Base-by-base conservation (phyloP, 2,329 filamentous ascomycete species). In the Dothideomycetes sp. region DNA sequence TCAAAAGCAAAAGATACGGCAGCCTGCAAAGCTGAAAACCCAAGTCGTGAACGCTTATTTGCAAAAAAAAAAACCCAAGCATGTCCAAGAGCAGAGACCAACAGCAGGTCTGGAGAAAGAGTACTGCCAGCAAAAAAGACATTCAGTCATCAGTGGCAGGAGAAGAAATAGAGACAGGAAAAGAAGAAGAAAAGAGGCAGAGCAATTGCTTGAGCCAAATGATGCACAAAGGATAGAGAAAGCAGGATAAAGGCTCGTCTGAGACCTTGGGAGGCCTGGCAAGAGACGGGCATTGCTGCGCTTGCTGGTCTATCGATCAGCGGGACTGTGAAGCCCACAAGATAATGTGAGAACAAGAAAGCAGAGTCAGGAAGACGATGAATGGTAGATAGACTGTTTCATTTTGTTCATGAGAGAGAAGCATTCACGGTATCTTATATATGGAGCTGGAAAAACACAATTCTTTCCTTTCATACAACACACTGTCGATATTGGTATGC, bases 401-500 rank as follows among this genome's bases (percentile, higher is more conserved):
- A 27, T 27, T 27, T 27, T 27, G 22, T n/a, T n/a, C n/a, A n/a
- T n/a, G n/a, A n/a, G n/a, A n/a, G n/a, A n/a, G n/a, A 27, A 7
- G 22, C 12, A 27, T 27, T 27, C 12, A 27, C 22, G 22, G 7
- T 27, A 27, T 27, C 22, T 7, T 27, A 12, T 27, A 27, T 27
- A 27, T 27, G 22, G 12, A 32, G 14, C 24, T 12, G 24, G 24
- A 29, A 29, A 29, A 29, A 29, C 11, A 32, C 30, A 32, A 5
- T 12, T 32, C 10, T 32, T 5, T 32, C 38, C 30, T 24, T 34
- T 34, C 37, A 38, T 34, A 19, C 37, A 31, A 38, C 32, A 40
- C n/a, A n/a, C n/a, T n/a, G n/a, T n/a, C n/a, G n/a, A n/a, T n/a
- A n/a, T n/a, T n/a, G n/a, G n/a, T n/a, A n/a, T n/a, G n/a, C n/a